These are phyloP conservation scores for Quaeritorhiza haematococci DNA, from an alignment of 371 early-diverging fungal species.

Conservation along the genomic window DNA sequence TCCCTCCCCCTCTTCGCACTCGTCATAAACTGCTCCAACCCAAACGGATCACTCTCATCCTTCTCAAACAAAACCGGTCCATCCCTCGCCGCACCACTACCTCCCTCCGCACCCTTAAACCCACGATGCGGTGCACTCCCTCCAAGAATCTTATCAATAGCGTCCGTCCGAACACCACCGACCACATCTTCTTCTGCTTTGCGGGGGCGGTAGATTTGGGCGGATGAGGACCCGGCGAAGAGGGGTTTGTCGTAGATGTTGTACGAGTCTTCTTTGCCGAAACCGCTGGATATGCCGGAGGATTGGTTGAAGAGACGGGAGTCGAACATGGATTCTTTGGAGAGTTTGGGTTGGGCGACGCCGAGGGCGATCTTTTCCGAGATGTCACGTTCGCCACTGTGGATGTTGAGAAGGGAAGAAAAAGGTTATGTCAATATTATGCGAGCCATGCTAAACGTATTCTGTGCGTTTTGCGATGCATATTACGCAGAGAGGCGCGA, in stretches of 20 bases:
- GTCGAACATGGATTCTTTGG: conserved; percentile 89
- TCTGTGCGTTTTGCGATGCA: not conserved
- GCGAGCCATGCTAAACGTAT: not conserved
- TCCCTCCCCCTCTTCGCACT: conserved; percentile 44
- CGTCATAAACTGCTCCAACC: conserved; percentile 56
- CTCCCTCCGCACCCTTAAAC: conserved; percentile 63
- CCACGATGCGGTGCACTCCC: conserved; percentile 43
- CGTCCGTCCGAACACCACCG: conserved; percentile 48
- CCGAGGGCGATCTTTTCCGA: conserved; percentile 97
- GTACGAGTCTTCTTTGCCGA: conserved; percentile 73
- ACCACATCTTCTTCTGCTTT: conserved; percentile 60
- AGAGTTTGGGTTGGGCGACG: conserved; percentile 81
- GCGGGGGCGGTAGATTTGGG: conserved; percentile 78
- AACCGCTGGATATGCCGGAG: conserved; percentile 79
- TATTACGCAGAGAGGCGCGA: no score
- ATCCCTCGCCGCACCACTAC: conserved; percentile 27
- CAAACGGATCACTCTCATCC: conserved; percentile 54
- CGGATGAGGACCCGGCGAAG: conserved; percentile 63
- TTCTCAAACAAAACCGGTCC: conserved; percentile 94
- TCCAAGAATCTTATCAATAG: conserved; percentile 63
- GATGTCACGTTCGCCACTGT: conserved; percentile 79
- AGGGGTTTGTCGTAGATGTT: conserved; percentile 67
- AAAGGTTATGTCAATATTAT: no score
- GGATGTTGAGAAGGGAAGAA: conserved; percentile 9
- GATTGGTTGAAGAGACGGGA: conserved; percentile 89